Conservation (phyloP, 2,329 filamentous ascomycete species). For the Hypoxylon rubiginosum region DNA sequence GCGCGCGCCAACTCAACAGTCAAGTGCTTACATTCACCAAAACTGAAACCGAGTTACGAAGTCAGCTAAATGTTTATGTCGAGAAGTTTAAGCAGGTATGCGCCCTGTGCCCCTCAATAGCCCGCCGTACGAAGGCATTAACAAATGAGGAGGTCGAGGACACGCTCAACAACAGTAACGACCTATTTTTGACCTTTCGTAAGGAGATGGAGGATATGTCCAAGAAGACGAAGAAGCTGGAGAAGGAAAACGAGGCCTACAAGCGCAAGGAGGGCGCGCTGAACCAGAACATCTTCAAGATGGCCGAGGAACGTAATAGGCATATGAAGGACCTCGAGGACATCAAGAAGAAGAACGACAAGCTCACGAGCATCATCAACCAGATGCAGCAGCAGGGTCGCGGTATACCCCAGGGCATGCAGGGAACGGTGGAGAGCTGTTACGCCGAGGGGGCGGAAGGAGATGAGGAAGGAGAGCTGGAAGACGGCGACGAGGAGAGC, state of each 20-base stretch:
- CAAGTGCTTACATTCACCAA: constrained; percentile 97
- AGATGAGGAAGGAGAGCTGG: constrained; percentile 74
- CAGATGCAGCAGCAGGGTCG: constrained; percentile 96
- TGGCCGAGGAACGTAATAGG: constrained; percentile 92
- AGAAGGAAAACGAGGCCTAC: constrained; percentile 93
- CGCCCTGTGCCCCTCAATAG: constrained; percentile 48
- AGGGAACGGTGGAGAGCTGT: constrained; percentile 69
- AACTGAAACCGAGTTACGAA: constrained; percentile 92
- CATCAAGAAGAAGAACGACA: constrained; percentile 86
- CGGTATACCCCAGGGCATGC: constrained; percentile 76
- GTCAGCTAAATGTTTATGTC: constrained; percentile 97
- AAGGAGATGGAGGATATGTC: constrained; percentile 99
- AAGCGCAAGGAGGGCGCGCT: constrained; percentile 95
- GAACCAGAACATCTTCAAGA: constrained; percentile 94
- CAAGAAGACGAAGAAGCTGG: constrained; percentile 96
- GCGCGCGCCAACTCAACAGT: constrained; percentile 86
- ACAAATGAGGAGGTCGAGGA: constrained; percentile 87
- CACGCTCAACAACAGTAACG: constrained; percentile 97
- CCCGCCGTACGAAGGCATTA: constrained; percentile 53
- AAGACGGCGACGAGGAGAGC: constrained; percentile 73
- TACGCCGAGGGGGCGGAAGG: constrained; percentile 73
- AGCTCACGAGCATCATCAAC: constrained; percentile 93
- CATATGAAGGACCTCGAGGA: constrained; percentile 82
- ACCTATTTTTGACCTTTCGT: constrained; percentile 94
- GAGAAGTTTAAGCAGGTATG: constrained; percentile 99